Conservation (phyloP, 2,329 filamentous ascomycete genomes). For the Fusarium setosum region DNA sequence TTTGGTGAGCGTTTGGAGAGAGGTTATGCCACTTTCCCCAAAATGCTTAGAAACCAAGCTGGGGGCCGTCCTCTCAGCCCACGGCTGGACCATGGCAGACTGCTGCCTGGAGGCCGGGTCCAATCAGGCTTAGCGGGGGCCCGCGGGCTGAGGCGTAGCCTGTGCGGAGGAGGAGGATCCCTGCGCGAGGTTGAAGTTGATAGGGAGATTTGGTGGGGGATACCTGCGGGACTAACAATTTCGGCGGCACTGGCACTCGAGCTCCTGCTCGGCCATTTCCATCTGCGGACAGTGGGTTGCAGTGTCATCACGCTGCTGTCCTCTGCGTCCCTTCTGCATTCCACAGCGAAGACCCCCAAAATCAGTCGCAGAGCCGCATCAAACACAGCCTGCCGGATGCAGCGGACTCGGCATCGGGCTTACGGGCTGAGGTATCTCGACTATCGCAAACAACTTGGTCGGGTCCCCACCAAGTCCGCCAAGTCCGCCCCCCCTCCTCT, state of each 20-base stretch:
- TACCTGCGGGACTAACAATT: slow-evolving; percentile 32
- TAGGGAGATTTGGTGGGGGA: slow-evolving; percentile 9
- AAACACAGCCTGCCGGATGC: slow-evolving; percentile 12
- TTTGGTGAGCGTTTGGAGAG: slow-evolving; percentile 29
- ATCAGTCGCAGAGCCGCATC: slow-evolving; percentile 30
- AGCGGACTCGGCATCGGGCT: slow-evolving; percentile 10
- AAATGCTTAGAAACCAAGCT: slow-evolving; percentile 43
- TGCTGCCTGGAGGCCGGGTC: slow-evolving; percentile 47
- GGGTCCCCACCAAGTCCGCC: slow-evolving; percentile 33
- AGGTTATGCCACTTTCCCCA: slow-evolving; percentile 30
- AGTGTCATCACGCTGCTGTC: not conserved
- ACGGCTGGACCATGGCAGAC: slow-evolving; percentile 43
- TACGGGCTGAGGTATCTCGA: slow-evolving; percentile 33
- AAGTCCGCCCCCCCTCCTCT: slow-evolving; percentile 16
- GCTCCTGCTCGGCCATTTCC: no score
- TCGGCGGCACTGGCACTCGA: not conserved
- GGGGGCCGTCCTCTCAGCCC: slow-evolving; percentile 41
- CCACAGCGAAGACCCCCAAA: slow-evolving; percentile 8
- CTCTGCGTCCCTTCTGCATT: not conserved
- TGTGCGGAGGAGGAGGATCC: slow-evolving; percentile 39
- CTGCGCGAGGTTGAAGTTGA: slow-evolving; percentile 22
- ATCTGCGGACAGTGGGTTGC: no score
- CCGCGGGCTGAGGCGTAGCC: slow-evolving; percentile 44
- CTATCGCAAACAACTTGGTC: slow-evolving; percentile 29
- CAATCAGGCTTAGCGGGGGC: slow-evolving; percentile 35